Evolutionary conservation across 2,329 filamentous ascomycete species (phyloP).

Genomic region (Monilinia vaccinii-corymbosi): DNA sequence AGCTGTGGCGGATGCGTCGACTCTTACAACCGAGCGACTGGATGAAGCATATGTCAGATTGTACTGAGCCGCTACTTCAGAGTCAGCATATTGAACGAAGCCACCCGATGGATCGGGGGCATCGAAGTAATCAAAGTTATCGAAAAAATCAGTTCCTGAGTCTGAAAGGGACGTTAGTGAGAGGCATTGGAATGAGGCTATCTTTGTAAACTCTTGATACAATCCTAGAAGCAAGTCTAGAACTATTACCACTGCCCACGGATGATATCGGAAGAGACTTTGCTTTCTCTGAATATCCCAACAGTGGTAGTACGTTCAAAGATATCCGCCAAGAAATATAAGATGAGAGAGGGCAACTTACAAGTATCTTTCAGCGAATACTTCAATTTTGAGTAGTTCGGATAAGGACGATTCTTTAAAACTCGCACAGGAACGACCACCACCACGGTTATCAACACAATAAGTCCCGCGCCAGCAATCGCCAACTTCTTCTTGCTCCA

Average conservation of each 20-base stretch:
- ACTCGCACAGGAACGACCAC: constrained; percentile 37
- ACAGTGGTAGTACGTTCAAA: neutral
- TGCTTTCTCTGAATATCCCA: neutral
- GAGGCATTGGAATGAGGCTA: neutral
- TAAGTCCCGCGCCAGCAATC: constrained; percentile 30
- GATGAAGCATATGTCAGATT: constrained; percentile 55
- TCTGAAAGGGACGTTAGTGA: constrained; percentile 18
- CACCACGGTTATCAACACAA: constrained; percentile 38
- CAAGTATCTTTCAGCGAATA: constrained; percentile 36
- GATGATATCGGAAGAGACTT: neutral
- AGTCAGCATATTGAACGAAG: constrained; percentile 37
- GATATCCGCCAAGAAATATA: neutral
- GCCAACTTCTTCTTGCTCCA: constrained; percentile 47
- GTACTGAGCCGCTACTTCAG: constrained; percentile 27
- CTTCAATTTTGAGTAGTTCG: constrained; percentile 33
- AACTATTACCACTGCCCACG: neutral
- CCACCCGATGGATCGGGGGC: constrained; percentile 36
- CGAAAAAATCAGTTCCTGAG: constrained; percentile 34
- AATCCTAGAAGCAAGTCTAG: neutral
- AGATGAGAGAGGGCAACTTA: constrained; percentile 14
- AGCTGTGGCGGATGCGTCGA: constrained; percentile 50
- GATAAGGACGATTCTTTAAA: constrained; percentile 33
- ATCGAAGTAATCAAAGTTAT: constrained; percentile 37
- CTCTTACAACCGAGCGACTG: constrained; percentile 45
- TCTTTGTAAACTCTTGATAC: neutral